Evolutionary conservation across 106 monocot species (phyloP), one percentile per base, ranked within the genome.

Genomic region (Platanthera zijinensis): DNA sequence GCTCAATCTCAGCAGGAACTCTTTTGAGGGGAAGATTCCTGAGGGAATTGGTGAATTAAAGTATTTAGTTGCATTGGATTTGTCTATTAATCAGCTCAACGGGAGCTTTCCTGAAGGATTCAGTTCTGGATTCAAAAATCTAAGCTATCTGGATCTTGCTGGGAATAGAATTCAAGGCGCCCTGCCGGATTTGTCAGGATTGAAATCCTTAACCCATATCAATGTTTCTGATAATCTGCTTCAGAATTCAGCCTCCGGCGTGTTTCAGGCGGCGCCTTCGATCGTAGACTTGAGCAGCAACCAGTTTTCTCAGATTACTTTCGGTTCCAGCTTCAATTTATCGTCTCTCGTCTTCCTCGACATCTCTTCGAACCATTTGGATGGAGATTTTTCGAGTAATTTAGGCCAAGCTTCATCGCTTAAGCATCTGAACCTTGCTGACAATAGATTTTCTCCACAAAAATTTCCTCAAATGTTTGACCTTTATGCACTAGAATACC

Each of bases 241-340:
- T 22, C 82, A 82, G 18, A 89, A 87, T 18, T 82, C 84, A 4
- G 72, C 84, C 25, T 49, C 51, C 0, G 77, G 73, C 6, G 82
- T 75, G 15, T 83, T 95, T 73, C 79, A 48, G 10, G 52, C 19
- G 48, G 49, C 77, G 8, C 32, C 92, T 71, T 71, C 82, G 81
- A 73, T 87, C 0, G 22, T 95, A 47, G 95, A 95, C 75, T 78
- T 95, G 83, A 95, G 92, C 74, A 83, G 61, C 5, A 95, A 95
- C 83, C 86, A 88, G 75, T 87, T 95, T 51, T 82, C 87, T 18
- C 75, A 75, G 77, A 75, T 89, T 74, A 89, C 75, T 25, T 66
- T 73, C 48, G 86, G 48, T 72, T 75, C 82, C 19, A 83, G 71
- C 17, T 84, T 81, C 77, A 79, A 54, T 71, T 82, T 72, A 76